These are phyloP conservation scores for Gentiana straminea DNA, from an alignment of 257 asterid species.

Conservation along the genomic window DNA sequence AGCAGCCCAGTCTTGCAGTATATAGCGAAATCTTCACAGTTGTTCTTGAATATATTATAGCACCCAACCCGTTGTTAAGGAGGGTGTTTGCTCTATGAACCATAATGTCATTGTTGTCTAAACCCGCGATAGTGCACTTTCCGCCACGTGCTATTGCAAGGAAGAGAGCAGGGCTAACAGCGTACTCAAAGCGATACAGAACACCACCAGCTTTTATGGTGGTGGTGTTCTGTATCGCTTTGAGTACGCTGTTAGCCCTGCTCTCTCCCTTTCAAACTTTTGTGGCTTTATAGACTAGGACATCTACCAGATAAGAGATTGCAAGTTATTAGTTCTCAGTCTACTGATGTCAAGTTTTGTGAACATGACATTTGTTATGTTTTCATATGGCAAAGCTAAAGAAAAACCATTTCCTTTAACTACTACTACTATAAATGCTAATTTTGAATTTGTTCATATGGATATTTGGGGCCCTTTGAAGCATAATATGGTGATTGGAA, in stretches of 20 bases:
- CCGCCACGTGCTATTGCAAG: conserved; percentile 93
- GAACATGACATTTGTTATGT: too few species aligned
- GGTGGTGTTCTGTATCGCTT: conserved; percentile 84
- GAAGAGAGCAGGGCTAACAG: conserved; percentile 67
- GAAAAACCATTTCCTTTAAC: too few species aligned
- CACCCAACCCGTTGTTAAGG: conserved; percentile 71
- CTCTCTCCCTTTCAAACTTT: conserved; percentile 72
- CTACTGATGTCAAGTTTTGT: too few species aligned
- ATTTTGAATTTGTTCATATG: too few species aligned
- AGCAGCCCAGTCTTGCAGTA: conserved; percentile 94
- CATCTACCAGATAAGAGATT: too few species aligned
- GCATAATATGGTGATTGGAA: too few species aligned
- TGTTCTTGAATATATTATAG: conserved; percentile 75
- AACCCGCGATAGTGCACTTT: conserved; percentile 70
- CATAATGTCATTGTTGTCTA: conserved; percentile 45
- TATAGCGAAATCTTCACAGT: conserved; percentile 90
- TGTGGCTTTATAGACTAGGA: conserved; percentile 29
- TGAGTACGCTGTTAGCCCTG: conserved; percentile 67
- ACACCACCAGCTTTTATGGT: conserved; percentile 84
- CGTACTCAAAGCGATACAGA: conserved; percentile 72
- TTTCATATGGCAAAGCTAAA: too few species aligned
- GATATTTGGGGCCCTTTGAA: too few species aligned
- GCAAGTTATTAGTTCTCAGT: too few species aligned
- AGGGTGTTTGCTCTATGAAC: conserved; percentile 75
- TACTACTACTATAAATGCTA: too few species aligned